Conservation (phyloP, 345 rosid genomes). For the Hibiscus trionum region DNA sequence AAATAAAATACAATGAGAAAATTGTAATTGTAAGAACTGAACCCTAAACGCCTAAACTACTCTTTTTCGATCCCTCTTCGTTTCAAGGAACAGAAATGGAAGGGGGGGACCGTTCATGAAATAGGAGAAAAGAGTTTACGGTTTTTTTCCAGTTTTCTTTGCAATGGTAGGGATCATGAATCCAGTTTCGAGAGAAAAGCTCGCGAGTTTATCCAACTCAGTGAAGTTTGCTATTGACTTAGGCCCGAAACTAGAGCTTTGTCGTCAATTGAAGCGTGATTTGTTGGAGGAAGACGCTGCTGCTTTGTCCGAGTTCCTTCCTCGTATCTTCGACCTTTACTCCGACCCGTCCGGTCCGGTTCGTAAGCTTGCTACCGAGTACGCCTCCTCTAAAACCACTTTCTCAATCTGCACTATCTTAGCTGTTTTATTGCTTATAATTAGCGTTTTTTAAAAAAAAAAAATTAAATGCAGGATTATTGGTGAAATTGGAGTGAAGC, state of each 20-base stretch:
- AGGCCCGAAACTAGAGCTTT: constrained; percentile 56
- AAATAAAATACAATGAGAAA: background rate
- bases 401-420: background rate
- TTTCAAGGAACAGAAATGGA: background rate
- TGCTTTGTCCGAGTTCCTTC: constrained; percentile 53
- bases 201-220: constrained; percentile 42
- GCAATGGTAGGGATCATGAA: constrained; percentile 49
- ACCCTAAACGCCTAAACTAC: constrained; percentile 5
- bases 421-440: background rate
- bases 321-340: constrained; percentile 64
- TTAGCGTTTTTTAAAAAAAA: background rate
- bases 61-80: background rate
- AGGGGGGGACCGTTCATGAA: background rate
- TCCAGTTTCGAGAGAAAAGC: constrained; percentile 46
- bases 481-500: constrained; percentile 72
- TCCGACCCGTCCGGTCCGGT: constrained; percentile 59
- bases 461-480: constrained; percentile 45
- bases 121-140: background rate
- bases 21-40: background rate
- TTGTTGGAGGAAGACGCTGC: constrained; percentile 36
- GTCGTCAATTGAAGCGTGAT: constrained; percentile 47
- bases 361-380: constrained; percentile 75
- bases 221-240: constrained; percentile 50
- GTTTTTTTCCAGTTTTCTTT: background rate
- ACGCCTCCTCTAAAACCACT: constrained; percentile 19